These are phyloP conservation scores for Polygonum aviculare DNA, from an alignment of 148 eudicot genomes.

Conservation along the genomic window DNA sequence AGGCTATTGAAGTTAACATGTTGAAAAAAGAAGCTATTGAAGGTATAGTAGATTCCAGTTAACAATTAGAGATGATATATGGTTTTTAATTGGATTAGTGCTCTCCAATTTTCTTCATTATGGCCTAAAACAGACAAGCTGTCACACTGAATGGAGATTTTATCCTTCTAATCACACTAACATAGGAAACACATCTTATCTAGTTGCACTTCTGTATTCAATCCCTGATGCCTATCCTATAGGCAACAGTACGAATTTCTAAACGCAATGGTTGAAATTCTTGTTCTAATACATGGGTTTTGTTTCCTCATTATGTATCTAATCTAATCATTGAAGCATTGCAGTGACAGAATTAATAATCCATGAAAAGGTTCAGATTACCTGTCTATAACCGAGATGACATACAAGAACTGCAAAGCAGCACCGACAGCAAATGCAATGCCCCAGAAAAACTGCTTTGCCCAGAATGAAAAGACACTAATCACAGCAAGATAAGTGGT, in stretches of 20 bases:
- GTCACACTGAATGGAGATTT: neutral
- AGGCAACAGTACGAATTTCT: neutral
- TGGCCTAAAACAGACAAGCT: neutral
- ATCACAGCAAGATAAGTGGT: conserved; percentile 93
- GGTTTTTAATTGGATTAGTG: neutral
- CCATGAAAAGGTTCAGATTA: conserved; percentile 9
- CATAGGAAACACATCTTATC: neutral
- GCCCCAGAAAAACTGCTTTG: conserved; percentile 75
- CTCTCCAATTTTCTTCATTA: neutral
- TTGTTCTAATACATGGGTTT: neutral
- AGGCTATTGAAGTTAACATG: neutral
- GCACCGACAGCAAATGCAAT: conserved; percentile 82
- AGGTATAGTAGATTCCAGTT: neutral
- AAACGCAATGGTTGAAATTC: neutral
- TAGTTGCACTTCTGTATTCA: neutral
- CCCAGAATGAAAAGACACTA: conserved; percentile 88
- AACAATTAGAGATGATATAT: neutral
- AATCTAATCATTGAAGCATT: neutral
- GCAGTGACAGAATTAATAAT: neutral
- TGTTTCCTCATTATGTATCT: neutral
- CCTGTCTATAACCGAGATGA: conserved; percentile 89
- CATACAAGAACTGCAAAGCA: conserved; percentile 78
- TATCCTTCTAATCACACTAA: neutral
- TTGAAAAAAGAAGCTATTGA: neutral
- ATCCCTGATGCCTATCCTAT: neutral